phyloP scores from a whole-genome alignment of 345 rosid genomes.

The Pistacia atlantica region DNA sequence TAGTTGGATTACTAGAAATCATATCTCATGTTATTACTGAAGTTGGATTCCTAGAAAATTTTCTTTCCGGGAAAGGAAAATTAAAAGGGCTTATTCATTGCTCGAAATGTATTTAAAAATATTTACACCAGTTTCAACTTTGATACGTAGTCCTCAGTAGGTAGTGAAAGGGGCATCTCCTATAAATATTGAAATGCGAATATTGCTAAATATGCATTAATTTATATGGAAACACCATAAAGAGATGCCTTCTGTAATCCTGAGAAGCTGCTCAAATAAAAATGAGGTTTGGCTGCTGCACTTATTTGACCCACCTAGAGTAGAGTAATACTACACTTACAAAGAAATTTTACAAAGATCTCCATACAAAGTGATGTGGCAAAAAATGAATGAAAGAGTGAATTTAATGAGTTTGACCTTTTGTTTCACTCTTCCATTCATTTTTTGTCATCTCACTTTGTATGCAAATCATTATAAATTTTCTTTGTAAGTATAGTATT shows the following conservation, averaged over 20 bases:
- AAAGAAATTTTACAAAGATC: too few relatives aligned
- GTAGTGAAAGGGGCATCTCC: neutral
- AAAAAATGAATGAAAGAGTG: too few relatives aligned
- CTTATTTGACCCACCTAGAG: neutral
- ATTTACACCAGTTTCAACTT: neutral
- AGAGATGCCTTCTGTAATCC: neutral
- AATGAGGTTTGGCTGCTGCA: neutral
- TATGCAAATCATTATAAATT: too few relatives aligned
- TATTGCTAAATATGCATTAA: neutral
- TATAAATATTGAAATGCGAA: neutral
- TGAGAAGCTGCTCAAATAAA: neutral
- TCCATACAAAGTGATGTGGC: too few relatives aligned
- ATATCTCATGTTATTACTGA: neutral
- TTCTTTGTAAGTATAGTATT: too few relatives aligned
- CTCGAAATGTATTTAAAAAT: neutral
- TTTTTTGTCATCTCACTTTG: too few relatives aligned
- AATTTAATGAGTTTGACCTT: too few relatives aligned
- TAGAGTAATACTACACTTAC: too few relatives aligned
- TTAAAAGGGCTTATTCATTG: neutral
- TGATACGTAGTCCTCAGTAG: neutral
- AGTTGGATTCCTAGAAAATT: neutral
- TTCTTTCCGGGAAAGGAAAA: neutral
- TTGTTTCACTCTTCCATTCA: too few relatives aligned
- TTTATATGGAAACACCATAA: neutral
- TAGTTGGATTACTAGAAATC: too few relatives aligned